A percentile compares a stretch with the other conserved stretches of the same genome.
phyloP scores from a whole-genome alignment of 805 yeast genomes.

The Starmerella cellae region DNA sequence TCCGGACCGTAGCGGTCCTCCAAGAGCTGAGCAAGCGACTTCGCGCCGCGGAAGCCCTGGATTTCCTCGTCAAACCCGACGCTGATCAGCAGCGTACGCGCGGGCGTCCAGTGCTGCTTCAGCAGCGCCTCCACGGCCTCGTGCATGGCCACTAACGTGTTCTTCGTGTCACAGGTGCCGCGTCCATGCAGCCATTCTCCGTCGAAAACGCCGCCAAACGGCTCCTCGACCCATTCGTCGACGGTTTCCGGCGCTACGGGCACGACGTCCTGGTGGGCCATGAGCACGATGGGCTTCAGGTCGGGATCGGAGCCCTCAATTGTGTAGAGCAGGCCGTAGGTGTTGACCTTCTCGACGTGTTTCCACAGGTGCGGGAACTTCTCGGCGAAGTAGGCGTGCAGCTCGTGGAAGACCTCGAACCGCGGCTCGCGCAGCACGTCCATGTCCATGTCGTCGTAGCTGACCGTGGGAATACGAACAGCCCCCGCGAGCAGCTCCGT shows the following conservation, averaged over 20 bases:
- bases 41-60: constrained; percentile 53
- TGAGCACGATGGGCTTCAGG: constrained; percentile 51
- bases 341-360: constrained; percentile 40
- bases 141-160: constrained; percentile 42
- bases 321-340: constrained; percentile 46
- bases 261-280: constrained; percentile 69
- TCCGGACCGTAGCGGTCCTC: constrained; percentile 46
- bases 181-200: constrained; percentile 55
- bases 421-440: constrained; percentile 39
- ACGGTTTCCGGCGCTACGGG: constrained; percentile 47
- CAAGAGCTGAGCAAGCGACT: constrained; percentile 35
- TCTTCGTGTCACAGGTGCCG: constrained; percentile 63
- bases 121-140: constrained; percentile 50
- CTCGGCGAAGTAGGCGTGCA: constrained; percentile 42
- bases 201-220: constrained; percentile 53
- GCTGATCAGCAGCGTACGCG: constrained; percentile 45
- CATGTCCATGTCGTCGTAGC: constrained; percentile 39
- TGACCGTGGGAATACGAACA: constrained; percentile 51
- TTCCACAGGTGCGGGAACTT: constrained; percentile 44
- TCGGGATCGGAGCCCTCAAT: constrained; percentile 41
- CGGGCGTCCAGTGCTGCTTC: constrained; percentile 37
- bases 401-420: constrained; percentile 36
- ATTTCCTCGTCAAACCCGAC: constrained; percentile 70
- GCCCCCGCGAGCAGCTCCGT: constrained; percentile 32
- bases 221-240: constrained; percentile 48